Evolutionary conservation across 2,329 filamentous ascomycete species (phyloP).

Genomic region (Trichoderma gracile): DNA sequence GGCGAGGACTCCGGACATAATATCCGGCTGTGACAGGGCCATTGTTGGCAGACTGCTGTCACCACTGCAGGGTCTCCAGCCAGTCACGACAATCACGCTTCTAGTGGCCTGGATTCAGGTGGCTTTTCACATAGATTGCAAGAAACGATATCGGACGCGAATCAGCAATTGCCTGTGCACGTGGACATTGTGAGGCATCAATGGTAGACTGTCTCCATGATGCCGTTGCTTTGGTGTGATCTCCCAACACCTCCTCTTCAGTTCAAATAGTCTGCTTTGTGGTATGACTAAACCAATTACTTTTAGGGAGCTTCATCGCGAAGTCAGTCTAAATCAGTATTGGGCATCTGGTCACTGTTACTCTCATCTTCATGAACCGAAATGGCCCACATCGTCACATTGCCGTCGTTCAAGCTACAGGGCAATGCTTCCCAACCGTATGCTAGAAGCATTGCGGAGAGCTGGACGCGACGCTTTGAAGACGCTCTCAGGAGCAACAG

Average conservation of each 20-base stretch:
- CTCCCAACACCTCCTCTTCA: background rate
- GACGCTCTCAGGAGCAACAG: background rate
- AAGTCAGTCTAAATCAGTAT: too few relatives aligned
- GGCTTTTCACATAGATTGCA: background rate
- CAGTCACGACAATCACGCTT: background rate
- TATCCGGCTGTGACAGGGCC: background rate
- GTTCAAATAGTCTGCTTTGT: background rate
- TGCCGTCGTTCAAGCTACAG: slow-evolving; percentile 11
- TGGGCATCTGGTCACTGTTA: background rate
- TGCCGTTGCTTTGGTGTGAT: too few relatives aligned
- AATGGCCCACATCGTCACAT: slow-evolving; percentile 7
- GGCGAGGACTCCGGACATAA: too few relatives aligned
- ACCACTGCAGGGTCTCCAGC: background rate
- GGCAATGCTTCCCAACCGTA: background rate
- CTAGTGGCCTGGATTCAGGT: background rate
- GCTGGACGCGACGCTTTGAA: background rate
- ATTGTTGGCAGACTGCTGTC: background rate
- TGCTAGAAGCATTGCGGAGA: background rate
- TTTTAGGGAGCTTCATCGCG: too few relatives aligned
- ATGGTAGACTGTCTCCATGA: background rate
- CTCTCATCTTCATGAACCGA: background rate
- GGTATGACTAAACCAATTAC: too few relatives aligned
- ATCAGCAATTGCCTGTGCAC: background rate
- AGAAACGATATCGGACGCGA: slow-evolving; percentile 8
- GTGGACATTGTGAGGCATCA: background rate